Base-by-base conservation (phyloP, 148 eudicot genomes). In the Polygonum aviculare region DNA sequence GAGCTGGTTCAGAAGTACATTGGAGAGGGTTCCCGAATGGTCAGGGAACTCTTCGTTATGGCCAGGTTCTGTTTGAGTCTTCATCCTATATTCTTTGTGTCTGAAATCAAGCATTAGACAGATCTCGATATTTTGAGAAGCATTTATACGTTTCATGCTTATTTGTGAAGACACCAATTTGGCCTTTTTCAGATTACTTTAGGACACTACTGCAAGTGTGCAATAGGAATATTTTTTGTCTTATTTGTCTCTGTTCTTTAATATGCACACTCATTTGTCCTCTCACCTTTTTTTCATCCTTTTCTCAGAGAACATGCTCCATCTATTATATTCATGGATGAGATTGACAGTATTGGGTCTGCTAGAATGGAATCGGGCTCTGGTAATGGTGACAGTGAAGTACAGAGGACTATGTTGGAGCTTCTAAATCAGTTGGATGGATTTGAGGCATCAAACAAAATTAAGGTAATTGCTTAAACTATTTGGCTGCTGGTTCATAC, bases 1-100 rank as follows among this genome's bases (percentile, higher is more conserved):
- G 97, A 94, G 83, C 78, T 91, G 63, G 98, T 94, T 40, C 98
- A 94, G 80, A 91, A 91, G 82, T 91, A 91, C 79, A 91, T 91
- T 80, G 96, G 96, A 57, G 92, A 91, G 77, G 96, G 96, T 10
- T 91, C 96, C 75, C 86, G 92, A 54, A 91, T 91, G 96, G 92
- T 89, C 57, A 89, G 96, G 80, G 92, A 91, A 80, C 96, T 91
- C 55, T 91, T 91, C 67, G 91, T 91, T 11, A 89, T 91, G 96
- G 96, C 96, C 81, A 88, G 96, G 92, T 89, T 73, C 38, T 80
- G 86, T 85, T 75, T 31, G 51, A 10, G 26, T 72, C 38, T 76
- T 49, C 54, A 12, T 2, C 10, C 45, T 74, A 22, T 51, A 51
- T 76, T 26, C 16, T 15, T 33, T n/a, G 40, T 63, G 2, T 63